These are phyloP conservation scores for Colletotrichum noveboracense DNA, from an alignment of 2,329 filamentous ascomycete genomes.

Conservation along the genomic window DNA sequence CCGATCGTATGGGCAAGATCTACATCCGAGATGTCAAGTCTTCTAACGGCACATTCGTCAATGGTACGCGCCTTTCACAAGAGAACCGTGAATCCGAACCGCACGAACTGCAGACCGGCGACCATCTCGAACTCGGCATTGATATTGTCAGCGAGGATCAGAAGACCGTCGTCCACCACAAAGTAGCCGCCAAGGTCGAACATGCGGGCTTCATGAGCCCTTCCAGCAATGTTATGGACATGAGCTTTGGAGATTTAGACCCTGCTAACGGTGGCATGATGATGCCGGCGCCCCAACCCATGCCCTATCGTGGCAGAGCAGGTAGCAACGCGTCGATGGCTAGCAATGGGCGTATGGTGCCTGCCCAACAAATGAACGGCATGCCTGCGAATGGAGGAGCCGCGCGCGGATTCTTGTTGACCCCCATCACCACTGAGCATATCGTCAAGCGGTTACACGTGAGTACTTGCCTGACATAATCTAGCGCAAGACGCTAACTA, in stretches of 20 bases:
- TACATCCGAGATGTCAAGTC: constrained; percentile 98
- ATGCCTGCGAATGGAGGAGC: constrained; percentile 67
- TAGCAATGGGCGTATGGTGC: constrained; percentile 66
- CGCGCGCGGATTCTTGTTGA: constrained; percentile 69
- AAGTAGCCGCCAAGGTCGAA: constrained; percentile 95
- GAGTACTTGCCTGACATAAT: constrained; percentile 40
- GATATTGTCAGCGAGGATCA: constrained; percentile 99
- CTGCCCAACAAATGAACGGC: constrained; percentile 52
- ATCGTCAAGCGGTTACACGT: constrained; percentile 89
- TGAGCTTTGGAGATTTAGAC: constrained; percentile 92
- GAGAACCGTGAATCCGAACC: constrained; percentile 97
- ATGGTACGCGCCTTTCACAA: constrained; percentile 84
- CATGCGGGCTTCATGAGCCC: constrained; percentile 85
- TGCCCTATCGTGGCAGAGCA: constrained; percentile 73
- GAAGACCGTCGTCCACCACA: constrained; percentile 98
- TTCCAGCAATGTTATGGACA: constrained; percentile 79
- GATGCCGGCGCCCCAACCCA: constrained; percentile 69
- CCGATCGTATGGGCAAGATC: constrained; percentile 83
- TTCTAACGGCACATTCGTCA: constrained; percentile 98
- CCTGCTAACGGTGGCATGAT: constrained; percentile 77
- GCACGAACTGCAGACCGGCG: constrained; percentile 88
- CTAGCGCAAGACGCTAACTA: constrained; percentile 25
- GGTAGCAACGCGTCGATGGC: constrained; percentile 70
- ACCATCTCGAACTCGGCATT: constrained; percentile 93
- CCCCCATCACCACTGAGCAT: constrained; percentile 90